Evolutionary conservation across 164 flowering plant genomes (phyloP).

Genomic region (Annona cherimola): DNA sequence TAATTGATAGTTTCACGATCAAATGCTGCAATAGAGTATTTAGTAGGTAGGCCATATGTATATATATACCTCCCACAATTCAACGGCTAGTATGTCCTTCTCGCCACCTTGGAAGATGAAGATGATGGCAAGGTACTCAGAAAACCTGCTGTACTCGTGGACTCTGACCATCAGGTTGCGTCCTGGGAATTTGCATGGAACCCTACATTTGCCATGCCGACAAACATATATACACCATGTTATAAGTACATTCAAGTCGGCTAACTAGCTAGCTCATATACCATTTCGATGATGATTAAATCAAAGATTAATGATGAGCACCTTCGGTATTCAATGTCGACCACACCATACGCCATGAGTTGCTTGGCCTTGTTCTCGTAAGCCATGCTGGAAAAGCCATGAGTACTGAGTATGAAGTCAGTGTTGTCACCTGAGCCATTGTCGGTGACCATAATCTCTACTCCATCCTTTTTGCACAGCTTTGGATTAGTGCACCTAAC

Average conservation of each 20-base stretch:
- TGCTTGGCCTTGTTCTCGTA: conserved; percentile 27
- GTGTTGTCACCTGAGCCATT: conserved; percentile 73
- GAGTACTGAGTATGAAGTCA: conserved; percentile 69
- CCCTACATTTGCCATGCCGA: conserved; percentile 9
- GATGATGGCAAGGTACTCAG: conserved; percentile 62
- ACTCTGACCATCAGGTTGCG: conserved; percentile 52
- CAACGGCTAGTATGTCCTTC: conserved; percentile 46
- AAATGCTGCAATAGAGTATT: not conserved
- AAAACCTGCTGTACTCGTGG: conserved; percentile 55
- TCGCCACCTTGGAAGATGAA: conserved; percentile 48
- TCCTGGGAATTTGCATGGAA: conserved; percentile 54
- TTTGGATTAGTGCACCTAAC: conserved; percentile 60
- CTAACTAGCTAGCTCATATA: not conserved
- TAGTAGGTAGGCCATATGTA: not conserved
- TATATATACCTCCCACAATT: conserved; percentile 60
- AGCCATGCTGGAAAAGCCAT: conserved; percentile 57
- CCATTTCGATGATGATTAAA: not conserved
- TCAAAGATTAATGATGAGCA: not conserved
- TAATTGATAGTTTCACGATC: too few species aligned
- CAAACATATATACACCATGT: not conserved
- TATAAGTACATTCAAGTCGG: not conserved
- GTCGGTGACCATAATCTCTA: conserved; percentile 64
- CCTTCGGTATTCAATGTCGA: conserved; percentile 64
- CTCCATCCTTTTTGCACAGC: conserved; percentile 56
- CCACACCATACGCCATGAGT: conserved; percentile 58